Conservation (phyloP, 306 rosid genomes). For the Citrullus colocynthis region DNA sequence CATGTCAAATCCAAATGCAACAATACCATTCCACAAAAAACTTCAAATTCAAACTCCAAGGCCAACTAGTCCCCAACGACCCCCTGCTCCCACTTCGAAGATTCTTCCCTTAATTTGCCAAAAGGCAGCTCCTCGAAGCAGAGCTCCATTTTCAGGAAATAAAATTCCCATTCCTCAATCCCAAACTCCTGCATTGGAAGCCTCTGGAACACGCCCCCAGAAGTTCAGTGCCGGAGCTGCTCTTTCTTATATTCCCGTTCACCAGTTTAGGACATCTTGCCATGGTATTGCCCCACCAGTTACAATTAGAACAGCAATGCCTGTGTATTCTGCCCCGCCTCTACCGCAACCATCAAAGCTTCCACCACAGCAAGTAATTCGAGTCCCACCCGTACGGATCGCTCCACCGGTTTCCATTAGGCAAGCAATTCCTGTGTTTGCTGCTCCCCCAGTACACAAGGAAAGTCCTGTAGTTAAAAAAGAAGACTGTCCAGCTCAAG, state of each 20-base stretch:
- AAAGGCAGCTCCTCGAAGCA: constrained; percentile 39
- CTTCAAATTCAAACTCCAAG: constrained; percentile 58
- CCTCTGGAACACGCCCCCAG: constrained; percentile 35
- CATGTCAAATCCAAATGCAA: constrained; percentile 52
- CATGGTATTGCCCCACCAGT: constrained; percentile 86
- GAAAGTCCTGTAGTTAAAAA: constrained; percentile 30
- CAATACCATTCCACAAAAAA: constrained; percentile 56
- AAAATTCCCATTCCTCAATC: constrained; percentile 26
- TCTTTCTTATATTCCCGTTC: constrained; percentile 72
- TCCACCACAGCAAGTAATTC: constrained; percentile 34
- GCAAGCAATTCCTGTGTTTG: constrained; percentile 62
- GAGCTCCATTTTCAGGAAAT: constrained; percentile 25
- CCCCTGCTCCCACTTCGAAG: constrained; percentile 55
- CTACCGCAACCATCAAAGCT: constrained; percentile 43
- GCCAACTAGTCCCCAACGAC: constrained; percentile 85
- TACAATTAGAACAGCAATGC: constrained; percentile 66
- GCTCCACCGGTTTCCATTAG: constrained; percentile 75
- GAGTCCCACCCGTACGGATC: constrained; percentile 33
- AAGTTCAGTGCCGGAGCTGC: constrained; percentile 78
- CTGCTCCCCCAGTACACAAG: constrained; percentile 55
- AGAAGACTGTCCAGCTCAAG: constrained; percentile 19
- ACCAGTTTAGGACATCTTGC: constrained; percentile 70
- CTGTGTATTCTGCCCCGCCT: constrained; percentile 86
- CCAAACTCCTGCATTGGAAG: constrained; percentile 29
- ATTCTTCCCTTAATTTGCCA: constrained; percentile 84